These are phyloP conservation scores for Saccharomyces pastorianus DNA, from an alignment of 1,139 yeast species.

Conservation along the genomic window DNA sequence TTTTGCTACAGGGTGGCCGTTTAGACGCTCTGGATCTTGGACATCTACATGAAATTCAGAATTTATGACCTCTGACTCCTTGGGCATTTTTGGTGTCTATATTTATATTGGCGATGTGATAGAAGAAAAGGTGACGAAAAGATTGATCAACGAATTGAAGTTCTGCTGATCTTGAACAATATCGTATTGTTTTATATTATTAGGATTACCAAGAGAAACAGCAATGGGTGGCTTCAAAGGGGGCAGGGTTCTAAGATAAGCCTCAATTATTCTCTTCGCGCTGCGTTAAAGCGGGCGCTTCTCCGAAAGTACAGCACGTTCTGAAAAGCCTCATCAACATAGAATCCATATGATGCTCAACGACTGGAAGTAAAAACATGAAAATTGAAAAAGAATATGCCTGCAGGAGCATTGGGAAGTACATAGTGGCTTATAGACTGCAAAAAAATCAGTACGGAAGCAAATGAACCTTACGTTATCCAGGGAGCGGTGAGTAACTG, in stretches of 20 bases:
- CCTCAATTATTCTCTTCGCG: background rate
- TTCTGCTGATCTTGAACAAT: background rate
- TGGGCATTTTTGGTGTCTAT: background rate
- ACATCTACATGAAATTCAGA: background rate
- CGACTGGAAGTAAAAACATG: background rate
- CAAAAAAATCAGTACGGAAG: background rate
- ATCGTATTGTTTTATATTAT: background rate
- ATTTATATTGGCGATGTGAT: background rate
- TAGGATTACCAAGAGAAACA: background rate
- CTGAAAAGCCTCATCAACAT: background rate
- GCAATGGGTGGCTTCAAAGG: background rate
- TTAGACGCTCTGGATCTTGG: constrained; percentile 10
- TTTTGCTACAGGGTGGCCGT: constrained; percentile 24
- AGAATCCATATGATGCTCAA: background rate
- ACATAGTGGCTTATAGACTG: background rate
- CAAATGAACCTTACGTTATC: background rate
- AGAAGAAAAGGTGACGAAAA: background rate
- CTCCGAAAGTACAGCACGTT: background rate
- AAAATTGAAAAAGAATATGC: background rate
- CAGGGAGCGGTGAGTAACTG: background rate
- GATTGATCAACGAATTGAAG: background rate
- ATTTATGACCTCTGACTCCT: background rate
- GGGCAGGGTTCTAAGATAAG: background rate
- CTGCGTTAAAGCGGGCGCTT: background rate
- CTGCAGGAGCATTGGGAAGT: background rate